Base-by-base conservation (phyloP, 1,284 basidiomycete species). In the Cutaneotrichosporon cutaneum region DNA sequence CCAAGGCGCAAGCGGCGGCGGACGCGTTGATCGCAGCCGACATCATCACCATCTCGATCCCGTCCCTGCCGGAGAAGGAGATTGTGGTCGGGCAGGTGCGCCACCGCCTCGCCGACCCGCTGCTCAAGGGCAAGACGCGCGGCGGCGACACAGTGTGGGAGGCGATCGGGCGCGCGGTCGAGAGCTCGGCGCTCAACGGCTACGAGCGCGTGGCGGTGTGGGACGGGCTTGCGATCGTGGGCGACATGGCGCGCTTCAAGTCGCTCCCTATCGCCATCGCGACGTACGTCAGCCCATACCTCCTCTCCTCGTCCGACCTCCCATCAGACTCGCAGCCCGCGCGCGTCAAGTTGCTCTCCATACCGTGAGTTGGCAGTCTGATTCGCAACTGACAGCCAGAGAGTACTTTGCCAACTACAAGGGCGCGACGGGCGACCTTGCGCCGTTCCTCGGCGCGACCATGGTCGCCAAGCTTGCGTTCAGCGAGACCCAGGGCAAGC, bases 351-450 rank as follows among this genome's bases (percentile, higher is more conserved):
- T 82, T 88, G 13, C 76, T 93, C 56, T 85, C 81, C 50, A 85
- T 94, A n/a, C 93, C 93, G 14, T 76, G 47, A 67, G 74, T 69
- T 24, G 3, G 16, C 13, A 4, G 4, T 9, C 11, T 18, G n/a
- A 27, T 21, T 10, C 32, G 16, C 21, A 7, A 21, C 48, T 60
- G 30, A 42, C 54, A 9, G 33, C 0, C 54, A 76, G 74, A 8
- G 92, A 95, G 27, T 95, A 95, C 78, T 95, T 94, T 77, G 88
- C 89, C 10, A 92, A 95, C 75, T 96, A 90, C 75, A 85, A 90
- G 65, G 90, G 93, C 55, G 87, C 87, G 48, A 89, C 90, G 0
- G 88, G 90, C 52, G 89, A 90, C 1, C 81, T 90, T 24, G 89
- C 91, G 2, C 88, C 89, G 9, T 96, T 94, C 82, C 80, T 95